A percentile compares a stretch with the other conserved stretches of the same genome.
Conservation (phyloP, 2,329 filamentous ascomycete genomes). For the Tolypocladium amazonense region DNA sequence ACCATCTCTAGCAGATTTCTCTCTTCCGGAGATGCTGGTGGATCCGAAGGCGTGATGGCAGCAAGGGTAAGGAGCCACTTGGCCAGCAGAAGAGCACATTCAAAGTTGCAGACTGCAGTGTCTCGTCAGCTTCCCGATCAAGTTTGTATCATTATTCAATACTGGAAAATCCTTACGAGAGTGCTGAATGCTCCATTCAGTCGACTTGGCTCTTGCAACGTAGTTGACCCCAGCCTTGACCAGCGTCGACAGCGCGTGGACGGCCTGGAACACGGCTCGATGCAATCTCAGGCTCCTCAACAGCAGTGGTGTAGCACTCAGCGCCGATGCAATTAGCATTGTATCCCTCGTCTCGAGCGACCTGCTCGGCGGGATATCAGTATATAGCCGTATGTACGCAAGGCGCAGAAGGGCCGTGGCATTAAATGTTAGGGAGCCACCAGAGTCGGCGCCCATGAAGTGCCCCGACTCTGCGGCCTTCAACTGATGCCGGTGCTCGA, state of each 20-base stretch:
- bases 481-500: slow-evolving; percentile 44
- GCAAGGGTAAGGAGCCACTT: slow-evolving; percentile 50
- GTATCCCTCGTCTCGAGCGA: slow-evolving; percentile 56
- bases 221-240: slow-evolving; percentile 54
- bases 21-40: slow-evolving; percentile 40
- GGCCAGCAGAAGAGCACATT: slow-evolving; percentile 49
- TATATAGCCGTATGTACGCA: slow-evolving; percentile 55
- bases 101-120: slow-evolving; percentile 43
- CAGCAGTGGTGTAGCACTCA: slow-evolving; percentile 47
- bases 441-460: slow-evolving; percentile 36
- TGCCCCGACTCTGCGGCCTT: slow-evolving; percentile 37
- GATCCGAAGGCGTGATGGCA: slow-evolving; percentile 37
- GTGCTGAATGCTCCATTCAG: slow-evolving; percentile 54
- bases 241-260: slow-evolving; percentile 57
- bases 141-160: neutral
- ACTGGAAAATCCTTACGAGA: slow-evolving; percentile 33
- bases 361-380: slow-evolving; percentile 51
- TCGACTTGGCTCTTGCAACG: slow-evolving; percentile 48
- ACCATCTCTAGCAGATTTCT: slow-evolving; percentile 44
- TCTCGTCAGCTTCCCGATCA: slow-evolving; percentile 6
- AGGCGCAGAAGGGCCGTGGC: slow-evolving; percentile 49
- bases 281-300: slow-evolving; percentile 49
- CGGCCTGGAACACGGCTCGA: slow-evolving; percentile 55
- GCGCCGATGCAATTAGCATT: slow-evolving; percentile 46
- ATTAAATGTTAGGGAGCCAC: slow-evolving; percentile 56